phyloP scores from a whole-genome alignment of 2,329 filamentous ascomycete genomes.

The Calonectria henricotiae region DNA sequence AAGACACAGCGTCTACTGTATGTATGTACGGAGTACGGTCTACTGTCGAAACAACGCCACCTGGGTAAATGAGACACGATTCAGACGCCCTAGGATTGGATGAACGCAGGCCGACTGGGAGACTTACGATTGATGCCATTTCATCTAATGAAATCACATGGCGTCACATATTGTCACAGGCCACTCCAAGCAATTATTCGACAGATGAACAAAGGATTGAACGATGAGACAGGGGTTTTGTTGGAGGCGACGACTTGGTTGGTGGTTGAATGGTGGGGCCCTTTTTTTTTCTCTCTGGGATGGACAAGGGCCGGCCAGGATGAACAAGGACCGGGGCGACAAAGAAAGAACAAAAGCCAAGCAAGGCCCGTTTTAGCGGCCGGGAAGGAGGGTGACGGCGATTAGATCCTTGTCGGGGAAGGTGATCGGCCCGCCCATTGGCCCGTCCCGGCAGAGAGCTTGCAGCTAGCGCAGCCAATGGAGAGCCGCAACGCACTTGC shows the following conservation, averaged over 20 bases:
- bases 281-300: constrained; percentile 12
- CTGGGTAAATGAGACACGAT: constrained; percentile 6
- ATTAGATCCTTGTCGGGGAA: constrained; percentile 57
- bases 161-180: constrained; percentile 29
- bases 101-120: constrained; percentile 17
- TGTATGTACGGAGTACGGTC: background rate
- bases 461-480: constrained; percentile 58
- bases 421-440: constrained; percentile 59
- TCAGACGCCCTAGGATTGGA: constrained; percentile 5
- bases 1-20: background rate
- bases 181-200: constrained; percentile 26
- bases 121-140: constrained; percentile 21
- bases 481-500: constrained; percentile 52
- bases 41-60: background rate
- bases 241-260: constrained; percentile 32
- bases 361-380: constrained; percentile 43
- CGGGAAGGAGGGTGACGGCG: constrained; percentile 52
- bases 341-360: constrained; percentile 26
- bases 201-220: constrained; percentile 27
- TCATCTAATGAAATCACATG: constrained; percentile 32
- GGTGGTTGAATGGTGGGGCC: constrained; percentile 32
- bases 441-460: constrained; percentile 49
- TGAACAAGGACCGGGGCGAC: constrained; percentile 23
- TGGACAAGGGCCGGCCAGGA: constrained; percentile 19
- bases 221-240: constrained; percentile 28